Percentiles rank a stretch among this genome's conserved stretches.
Evolutionary conservation across 768 basidiomycete genomes (phyloP).

Genomic region (Mrakia frigida): DNA sequence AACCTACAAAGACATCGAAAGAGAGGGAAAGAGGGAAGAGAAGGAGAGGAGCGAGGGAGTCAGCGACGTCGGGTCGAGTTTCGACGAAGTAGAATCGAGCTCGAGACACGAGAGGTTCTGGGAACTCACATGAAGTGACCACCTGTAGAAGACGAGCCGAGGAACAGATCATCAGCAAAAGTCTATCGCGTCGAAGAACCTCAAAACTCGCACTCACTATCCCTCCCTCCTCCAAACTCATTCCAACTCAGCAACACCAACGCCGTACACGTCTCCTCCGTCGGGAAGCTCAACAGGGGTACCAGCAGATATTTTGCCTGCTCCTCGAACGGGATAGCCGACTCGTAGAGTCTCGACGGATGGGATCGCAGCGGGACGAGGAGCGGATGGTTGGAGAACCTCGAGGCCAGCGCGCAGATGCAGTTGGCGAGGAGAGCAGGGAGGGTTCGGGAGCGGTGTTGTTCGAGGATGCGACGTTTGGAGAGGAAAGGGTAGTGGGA

Average conservation of each 20-base stretch:
- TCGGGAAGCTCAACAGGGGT: constrained; percentile 26
- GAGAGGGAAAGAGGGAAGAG: not conserved
- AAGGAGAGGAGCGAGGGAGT: not conserved
- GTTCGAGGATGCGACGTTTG: constrained; percentile 21
- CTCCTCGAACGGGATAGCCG: constrained; percentile 29
- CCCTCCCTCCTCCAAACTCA: constrained; percentile 22
- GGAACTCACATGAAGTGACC: not conserved
- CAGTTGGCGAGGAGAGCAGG: constrained; percentile 26
- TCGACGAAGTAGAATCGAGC: not conserved
- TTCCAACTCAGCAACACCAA: constrained; percentile 5
- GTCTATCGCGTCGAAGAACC: not conserved
- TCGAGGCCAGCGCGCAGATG: constrained; percentile 26
- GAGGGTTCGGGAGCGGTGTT: constrained; percentile 22
- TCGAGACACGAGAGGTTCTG: no score
- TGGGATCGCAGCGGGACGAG: constrained; percentile 6
- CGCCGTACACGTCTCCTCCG: constrained; percentile 21
- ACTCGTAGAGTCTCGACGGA: not conserved
- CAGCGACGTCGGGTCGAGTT: no score
- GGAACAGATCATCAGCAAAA: not conserved
- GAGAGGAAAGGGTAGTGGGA: constrained; percentile 27
- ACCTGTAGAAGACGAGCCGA: no score
- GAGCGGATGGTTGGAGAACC: constrained; percentile 28
- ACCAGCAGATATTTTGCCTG: constrained; percentile 28
- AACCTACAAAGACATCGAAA: not conserved
- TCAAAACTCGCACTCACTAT: constrained; percentile 10